Conservation (phyloP, 2,329 filamentous ascomycete species). For the Aspergillus costaricaensis region DNA sequence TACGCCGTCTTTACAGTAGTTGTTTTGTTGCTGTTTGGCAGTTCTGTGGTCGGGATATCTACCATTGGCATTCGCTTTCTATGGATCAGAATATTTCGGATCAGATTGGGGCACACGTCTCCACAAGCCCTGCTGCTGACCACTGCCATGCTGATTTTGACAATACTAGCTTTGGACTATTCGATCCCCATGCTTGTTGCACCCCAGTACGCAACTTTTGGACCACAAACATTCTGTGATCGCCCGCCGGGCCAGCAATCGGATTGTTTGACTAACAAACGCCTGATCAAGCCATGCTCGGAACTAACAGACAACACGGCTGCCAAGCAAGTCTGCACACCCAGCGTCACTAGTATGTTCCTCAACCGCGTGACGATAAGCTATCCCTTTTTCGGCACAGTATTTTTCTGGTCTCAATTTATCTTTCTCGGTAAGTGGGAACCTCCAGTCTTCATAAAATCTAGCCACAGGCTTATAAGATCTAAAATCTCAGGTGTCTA, state of each 20-base stretch:
- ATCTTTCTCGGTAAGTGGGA: slow-evolving; percentile 67
- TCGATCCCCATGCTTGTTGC: slow-evolving; percentile 90
- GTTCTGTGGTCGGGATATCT: slow-evolving; percentile 83
- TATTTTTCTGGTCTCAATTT: slow-evolving; percentile 98
- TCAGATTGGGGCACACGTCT: slow-evolving; percentile 82
- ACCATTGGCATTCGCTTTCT: slow-evolving; percentile 91
- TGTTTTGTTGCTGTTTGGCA: slow-evolving; percentile 83
- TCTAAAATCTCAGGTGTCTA: slow-evolving; percentile 59
- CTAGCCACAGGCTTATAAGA: not conserved
- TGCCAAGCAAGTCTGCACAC: slow-evolving; percentile 83
- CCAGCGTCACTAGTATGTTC: slow-evolving; percentile 87
- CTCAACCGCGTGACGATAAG: slow-evolving; percentile 89
- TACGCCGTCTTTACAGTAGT: slow-evolving; percentile 86
- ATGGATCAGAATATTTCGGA: slow-evolving; percentile 90
- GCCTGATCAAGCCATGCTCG: slow-evolving; percentile 78
- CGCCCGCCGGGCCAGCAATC: slow-evolving; percentile 66
- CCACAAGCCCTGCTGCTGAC: slow-evolving; percentile 90
- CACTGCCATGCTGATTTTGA: slow-evolving; percentile 86
- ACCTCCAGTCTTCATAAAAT: not conserved
- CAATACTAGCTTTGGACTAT: slow-evolving; percentile 90
- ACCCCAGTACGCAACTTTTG: slow-evolving; percentile 91
- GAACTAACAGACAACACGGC: slow-evolving; percentile 70
- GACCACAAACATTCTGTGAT: slow-evolving; percentile 91
- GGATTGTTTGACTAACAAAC: slow-evolving; percentile 67
- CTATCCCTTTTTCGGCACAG: slow-evolving; percentile 88